phyloP scores from a whole-genome alignment of 345 rosid genomes.

The Brassica nigra region DNA sequence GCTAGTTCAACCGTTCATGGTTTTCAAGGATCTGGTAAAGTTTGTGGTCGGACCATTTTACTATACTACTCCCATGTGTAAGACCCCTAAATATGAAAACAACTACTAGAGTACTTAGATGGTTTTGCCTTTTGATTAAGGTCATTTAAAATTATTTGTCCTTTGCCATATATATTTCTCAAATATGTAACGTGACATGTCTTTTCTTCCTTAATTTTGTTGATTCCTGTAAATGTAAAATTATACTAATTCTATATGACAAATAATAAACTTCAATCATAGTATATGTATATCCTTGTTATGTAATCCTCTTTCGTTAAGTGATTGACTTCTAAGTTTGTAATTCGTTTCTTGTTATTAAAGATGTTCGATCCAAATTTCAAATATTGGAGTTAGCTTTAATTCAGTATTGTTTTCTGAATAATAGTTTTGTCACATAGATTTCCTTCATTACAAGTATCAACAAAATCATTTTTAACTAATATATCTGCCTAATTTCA shows the following conservation, averaged over 20 bases:
- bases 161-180: not conserved
- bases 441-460: not conserved
- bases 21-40: conserved; percentile 52
- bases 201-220: conserved; percentile 6
- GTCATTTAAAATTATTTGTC: not conserved
- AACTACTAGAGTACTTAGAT: conserved; percentile 31
- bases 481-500: not conserved
- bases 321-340: not conserved
- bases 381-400: not conserved
- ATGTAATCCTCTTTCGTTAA: not conserved
- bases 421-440: not conserved
- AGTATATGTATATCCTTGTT: not conserved
- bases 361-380: not conserved
- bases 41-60: conserved; percentile 56
- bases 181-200: conserved; percentile 1
- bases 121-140: conserved; percentile 19
- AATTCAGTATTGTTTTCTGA: not conserved
- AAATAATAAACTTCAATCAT: not conserved
- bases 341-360: not conserved
- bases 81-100: conserved; percentile 45
- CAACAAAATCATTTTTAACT: not conserved
- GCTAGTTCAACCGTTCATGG: conserved; percentile 47
- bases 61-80: conserved; percentile 72
- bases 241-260: not conserved
- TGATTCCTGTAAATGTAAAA: conserved; percentile 23